Evolutionary conservation across 2,329 filamentous ascomycete genomes (phyloP), one percentile per base, ranked within the genome.

Genomic region (Paecilomyces variotii): DNA sequence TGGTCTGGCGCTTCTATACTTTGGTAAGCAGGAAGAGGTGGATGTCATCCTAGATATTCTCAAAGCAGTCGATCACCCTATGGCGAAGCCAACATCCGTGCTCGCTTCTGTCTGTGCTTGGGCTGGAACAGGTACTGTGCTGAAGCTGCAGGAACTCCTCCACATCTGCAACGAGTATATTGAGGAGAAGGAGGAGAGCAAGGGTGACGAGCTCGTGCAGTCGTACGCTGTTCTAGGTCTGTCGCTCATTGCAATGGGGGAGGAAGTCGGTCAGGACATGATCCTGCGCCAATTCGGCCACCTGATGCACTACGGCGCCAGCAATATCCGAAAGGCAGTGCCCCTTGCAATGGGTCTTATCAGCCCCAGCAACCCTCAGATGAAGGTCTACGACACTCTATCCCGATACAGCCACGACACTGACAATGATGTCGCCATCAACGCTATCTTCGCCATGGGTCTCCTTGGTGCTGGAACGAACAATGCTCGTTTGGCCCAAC

Each of bases 371-470:
- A 99, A 99, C 79, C 94, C 94, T 10, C 95, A 99, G 74, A 99
- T 99, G 93, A 99, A 97, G 82, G 90, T 99, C 54, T 99, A 99
- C 79, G 94, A 99, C 74, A 99, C 94, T 0, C 81, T 99, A 10
- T 99, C 94, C 56, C 84, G 94, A 70, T 99, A 99, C 82, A 95
- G 89, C 63, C 94, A 99, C 83, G 94, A 99, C 79, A 99, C 94
- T 66, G 94, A 99, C 78, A 95, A 93, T 62, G 94, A 99, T 69
- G 94, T 99, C 53, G 94, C 94, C 45, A 89, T 99, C 76, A 99
- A 97, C 72, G 91, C 94, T 69, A 99, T 99, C 72, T 99, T 99
- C 70, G 92, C 94, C 65, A 99, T 99, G 94, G 94, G 94, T 76
- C 87, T 99, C 60, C 83, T 96, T 39, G 94, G 94, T 68, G 94